A percentile compares a stretch with the other conserved stretches of the same genome.
phyloP scores from a whole-genome alignment of 331 rosid genomes.

The Acacia concinna region DNA sequence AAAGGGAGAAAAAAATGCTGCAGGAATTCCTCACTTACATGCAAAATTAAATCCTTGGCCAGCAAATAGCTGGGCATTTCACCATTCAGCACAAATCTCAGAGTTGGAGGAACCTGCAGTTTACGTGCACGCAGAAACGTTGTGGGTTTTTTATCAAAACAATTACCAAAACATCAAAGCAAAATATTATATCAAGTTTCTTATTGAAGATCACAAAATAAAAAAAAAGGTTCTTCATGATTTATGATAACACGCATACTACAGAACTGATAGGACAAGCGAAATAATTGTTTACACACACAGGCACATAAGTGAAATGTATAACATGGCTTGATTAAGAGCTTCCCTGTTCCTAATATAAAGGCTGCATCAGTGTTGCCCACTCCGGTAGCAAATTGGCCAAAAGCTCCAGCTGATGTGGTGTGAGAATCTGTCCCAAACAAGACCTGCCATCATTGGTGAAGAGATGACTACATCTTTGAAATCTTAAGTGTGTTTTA shows the following conservation, averaged over 20 bases:
- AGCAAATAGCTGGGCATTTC: slow-evolving; percentile 86
- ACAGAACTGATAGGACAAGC: neutral
- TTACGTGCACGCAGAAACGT: slow-evolving; percentile 14
- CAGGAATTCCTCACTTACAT: slow-evolving; percentile 50
- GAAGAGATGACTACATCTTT: slow-evolving; percentile 5
- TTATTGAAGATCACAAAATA: neutral
- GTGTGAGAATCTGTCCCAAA: slow-evolving; percentile 94
- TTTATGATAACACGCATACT: neutral
- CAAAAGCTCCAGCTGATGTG: slow-evolving; percentile 93
- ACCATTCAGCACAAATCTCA: slow-evolving; percentile 77
- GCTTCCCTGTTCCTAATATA: slow-evolving; percentile 80
- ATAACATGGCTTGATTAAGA: slow-evolving; percentile 64
- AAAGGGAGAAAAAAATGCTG: neutral
- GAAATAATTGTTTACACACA: neutral
- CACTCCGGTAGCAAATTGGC: slow-evolving; percentile 86
- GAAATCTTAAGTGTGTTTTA: neutral
- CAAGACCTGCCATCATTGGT: slow-evolving; percentile 55
- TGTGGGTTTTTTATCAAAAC: neutral
- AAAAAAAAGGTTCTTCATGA: neutral
- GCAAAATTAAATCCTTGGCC: slow-evolving; percentile 88
- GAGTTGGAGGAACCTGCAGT: slow-evolving; percentile 82
- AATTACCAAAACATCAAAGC: slow-evolving; percentile 1
- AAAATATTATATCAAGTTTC: neutral
- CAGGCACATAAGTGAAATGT: neutral
- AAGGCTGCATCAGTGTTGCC: slow-evolving; percentile 92